A percentile compares a stretch with the other conserved stretches of the same genome.
Conservation (phyloP, 225 moss, liverwort and hornwort genomes). For the Polytrichum formosum region DNA sequence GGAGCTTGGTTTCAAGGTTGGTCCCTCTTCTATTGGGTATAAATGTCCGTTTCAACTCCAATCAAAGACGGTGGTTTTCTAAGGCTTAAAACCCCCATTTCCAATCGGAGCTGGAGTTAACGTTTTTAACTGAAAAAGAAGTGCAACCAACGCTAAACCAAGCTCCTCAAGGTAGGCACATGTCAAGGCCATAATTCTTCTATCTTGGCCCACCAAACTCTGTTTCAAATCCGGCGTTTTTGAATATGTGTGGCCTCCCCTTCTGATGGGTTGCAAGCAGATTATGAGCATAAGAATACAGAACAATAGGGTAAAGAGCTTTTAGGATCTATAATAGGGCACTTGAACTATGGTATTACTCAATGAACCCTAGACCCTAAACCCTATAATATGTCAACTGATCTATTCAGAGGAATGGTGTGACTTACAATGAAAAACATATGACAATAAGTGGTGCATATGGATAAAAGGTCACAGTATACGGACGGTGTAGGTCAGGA, state of each 20-base stretch:
- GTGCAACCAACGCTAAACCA: too few relatives aligned
- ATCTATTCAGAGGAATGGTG: slow-evolving; percentile 2
- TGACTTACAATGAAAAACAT: slow-evolving; percentile 46
- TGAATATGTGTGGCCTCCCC: not conserved
- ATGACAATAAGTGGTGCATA: slow-evolving; percentile 50
- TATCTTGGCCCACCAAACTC: too few relatives aligned
- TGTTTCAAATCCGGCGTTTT: too few relatives aligned
- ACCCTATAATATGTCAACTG: slow-evolving; percentile 1
- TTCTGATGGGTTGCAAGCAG: not conserved
- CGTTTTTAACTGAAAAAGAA: too few relatives aligned
- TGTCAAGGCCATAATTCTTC: too few relatives aligned
- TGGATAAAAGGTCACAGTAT: slow-evolving; percentile 67
- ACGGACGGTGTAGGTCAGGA: slow-evolving; percentile 73
- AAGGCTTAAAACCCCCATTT: too few relatives aligned
- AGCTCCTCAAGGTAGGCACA: too few relatives aligned
- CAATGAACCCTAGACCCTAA: slow-evolving; percentile 8
- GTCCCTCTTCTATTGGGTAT: too few relatives aligned
- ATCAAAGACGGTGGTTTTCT: too few relatives aligned
- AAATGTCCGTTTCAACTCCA: too few relatives aligned
- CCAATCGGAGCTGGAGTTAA: too few relatives aligned
- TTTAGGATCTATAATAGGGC: not conserved
- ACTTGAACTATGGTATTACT: not conserved
- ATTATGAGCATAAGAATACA: not conserved
- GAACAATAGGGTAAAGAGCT: not conserved
- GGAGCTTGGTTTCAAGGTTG: too few relatives aligned